Percentiles rank a stretch among this genome's conserved stretches.
phyloP scores from a whole-genome alignment of 805 yeast species.

The Isabelozyma heimii region DNA sequence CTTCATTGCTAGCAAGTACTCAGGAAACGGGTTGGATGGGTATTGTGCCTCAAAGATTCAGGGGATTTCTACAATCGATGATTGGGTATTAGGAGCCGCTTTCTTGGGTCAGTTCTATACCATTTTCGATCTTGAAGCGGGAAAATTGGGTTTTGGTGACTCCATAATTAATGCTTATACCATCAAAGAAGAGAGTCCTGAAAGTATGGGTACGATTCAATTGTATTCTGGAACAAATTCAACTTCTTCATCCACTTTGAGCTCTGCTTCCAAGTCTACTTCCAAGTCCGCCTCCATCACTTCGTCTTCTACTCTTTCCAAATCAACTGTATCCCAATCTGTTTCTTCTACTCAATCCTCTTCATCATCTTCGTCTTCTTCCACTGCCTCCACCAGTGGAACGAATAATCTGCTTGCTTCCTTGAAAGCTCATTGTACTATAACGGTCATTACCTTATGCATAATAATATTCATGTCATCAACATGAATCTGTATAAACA shows the following conservation, averaged over 20 bases:
- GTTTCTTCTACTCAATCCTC: not conserved
- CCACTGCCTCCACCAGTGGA: not conserved
- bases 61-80: constrained; percentile 41
- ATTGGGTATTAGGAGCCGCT: constrained; percentile 66
- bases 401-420: not conserved
- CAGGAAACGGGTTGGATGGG: constrained; percentile 34
- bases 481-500: not conserved
- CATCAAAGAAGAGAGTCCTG: not conserved
- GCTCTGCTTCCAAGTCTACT: not conserved
- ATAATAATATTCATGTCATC: not conserved
- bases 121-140: constrained; percentile 53
- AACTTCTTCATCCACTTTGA: not conserved
- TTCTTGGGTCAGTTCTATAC: constrained; percentile 56
- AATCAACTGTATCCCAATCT: not conserved
- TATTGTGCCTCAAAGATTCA: constrained; percentile 66
- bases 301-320: not conserved
- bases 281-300: not conserved
- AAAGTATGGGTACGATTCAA: not conserved
- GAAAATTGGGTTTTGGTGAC: constrained; percentile 48
- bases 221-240: not conserved
- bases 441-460: not conserved
- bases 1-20: constrained; percentile 50
- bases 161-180: not conserved
- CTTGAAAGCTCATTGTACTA: constrained; percentile 4
- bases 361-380: not conserved